Base-by-base conservation (phyloP, 331 rosid genomes). In the Rhamnella rubrinervis region DNA sequence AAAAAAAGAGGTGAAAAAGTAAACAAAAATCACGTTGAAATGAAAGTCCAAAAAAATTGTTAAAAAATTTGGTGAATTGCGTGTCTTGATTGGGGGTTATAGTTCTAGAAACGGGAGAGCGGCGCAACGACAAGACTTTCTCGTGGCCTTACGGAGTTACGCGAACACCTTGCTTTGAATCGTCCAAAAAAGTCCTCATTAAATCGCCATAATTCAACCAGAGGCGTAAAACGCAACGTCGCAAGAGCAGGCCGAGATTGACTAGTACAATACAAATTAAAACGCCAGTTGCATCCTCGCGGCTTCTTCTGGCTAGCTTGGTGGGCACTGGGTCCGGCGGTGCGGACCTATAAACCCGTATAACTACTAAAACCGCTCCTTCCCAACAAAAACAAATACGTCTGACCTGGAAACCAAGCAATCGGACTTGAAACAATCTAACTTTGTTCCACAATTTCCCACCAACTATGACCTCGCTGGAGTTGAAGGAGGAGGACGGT, bases 391-490 rank as follows among this genome's bases (percentile, higher is more conserved):
- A 53, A 20, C 26, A 6, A 9, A 2, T 13, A 2, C 6, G 4
- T 35, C 28, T 59, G 63, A 50, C 70, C 59, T n/a, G 8, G 19
- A 16, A 28, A 5, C 18, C 26, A 52, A 14, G 28, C 60, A 63
- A 40, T 15, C 23, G 15, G 4, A 28, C 12, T 28, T 17, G 14
- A 35, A n/a, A 50, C 10, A 55, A 13, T 3, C 11, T 15, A 55
- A 41, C 38, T 4, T 21, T 8, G 39, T 68, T 75, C 21, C 41
- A 17, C 18, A 58, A 52, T 44, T 71, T 52, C 8, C 28, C 53
- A 47, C 40, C 72, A 7, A 61, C n/a, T 13, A 66, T 74, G 79
- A 72, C 69, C 61, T 65, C 78, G 28, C 15, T 56, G 66, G 80
- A 70, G 59, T 66, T 55, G 63, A 63, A 73, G 52, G 51, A 28